Evolutionary conservation across 495 filamentous ascomycete species (phyloP).

Genomic region (Xylaria acuta): DNA sequence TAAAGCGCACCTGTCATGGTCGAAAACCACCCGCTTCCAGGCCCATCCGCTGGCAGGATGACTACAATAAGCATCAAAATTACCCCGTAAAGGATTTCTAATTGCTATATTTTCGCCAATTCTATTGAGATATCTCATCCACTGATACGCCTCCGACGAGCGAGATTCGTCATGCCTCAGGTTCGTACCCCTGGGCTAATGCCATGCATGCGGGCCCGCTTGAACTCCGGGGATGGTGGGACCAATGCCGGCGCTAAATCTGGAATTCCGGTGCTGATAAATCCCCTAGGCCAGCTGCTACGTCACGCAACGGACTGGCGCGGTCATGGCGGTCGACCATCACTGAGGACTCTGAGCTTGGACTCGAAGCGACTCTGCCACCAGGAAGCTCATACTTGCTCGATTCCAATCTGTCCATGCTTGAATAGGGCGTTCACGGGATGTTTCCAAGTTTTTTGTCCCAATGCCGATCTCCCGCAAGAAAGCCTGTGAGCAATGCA

Average conservation of each 20-base stretch:
- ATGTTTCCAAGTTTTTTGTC: background rate
- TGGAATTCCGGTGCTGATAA: slow-evolving; percentile 21
- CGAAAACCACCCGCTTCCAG: background rate
- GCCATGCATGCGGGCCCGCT: background rate
- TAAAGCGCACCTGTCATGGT: too few species aligned
- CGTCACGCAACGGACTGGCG: background rate
- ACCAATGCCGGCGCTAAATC: background rate
- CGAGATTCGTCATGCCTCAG: background rate
- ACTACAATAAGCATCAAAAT: background rate
- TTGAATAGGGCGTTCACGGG: background rate
- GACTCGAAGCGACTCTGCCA: background rate
- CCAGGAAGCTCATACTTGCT: background rate
- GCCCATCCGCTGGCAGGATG: background rate
- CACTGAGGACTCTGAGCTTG: background rate
- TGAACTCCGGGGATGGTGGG: slow-evolving; percentile 6
- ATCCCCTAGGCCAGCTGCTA: background rate
- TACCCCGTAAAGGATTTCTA: background rate
- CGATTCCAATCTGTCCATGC: background rate
- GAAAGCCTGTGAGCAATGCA: slow-evolving; percentile 18
- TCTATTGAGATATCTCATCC: background rate
- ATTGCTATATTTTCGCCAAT: background rate
- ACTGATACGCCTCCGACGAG: background rate
- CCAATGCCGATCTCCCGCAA: slow-evolving; percentile 22
- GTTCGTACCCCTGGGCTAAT: background rate
- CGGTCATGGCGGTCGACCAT: background rate